Percentiles rank a stretch among this genome's conserved stretches.
phyloP scores from a whole-genome alignment of 305 asterid species.

The Fraxinus baroniana region DNA sequence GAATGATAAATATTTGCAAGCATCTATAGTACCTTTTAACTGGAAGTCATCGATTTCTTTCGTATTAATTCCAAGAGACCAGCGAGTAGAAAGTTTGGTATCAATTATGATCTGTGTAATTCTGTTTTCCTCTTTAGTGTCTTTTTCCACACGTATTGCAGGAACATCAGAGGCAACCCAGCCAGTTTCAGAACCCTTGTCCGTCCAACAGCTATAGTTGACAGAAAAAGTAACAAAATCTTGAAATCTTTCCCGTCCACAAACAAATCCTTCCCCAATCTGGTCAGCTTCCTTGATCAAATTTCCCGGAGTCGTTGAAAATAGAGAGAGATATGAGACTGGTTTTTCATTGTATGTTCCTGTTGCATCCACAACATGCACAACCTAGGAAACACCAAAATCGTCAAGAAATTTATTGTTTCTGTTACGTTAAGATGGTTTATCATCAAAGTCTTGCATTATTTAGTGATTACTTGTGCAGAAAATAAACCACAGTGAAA shows the following conservation, averaged over 20 bases:
- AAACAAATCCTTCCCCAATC: constrained; percentile 75
- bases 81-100: constrained; percentile 68
- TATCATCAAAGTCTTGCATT: background rate
- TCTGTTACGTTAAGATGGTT: background rate
- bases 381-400: constrained; percentile 51
- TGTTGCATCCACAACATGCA: constrained; percentile 76
- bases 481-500: background rate
- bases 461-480: background rate
- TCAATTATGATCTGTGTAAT: constrained; percentile 55
- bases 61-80: constrained; percentile 82
- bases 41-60: constrained; percentile 72
- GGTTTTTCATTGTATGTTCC: constrained; percentile 44
- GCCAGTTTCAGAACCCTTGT: constrained; percentile 45
- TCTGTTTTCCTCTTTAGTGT: constrained; percentile 47
- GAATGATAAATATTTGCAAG: background rate
- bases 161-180: constrained; percentile 80
- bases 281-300: constrained; percentile 63
- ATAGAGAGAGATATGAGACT: constrained; percentile 60
- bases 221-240: constrained; percentile 85
- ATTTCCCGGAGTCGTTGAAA: constrained; percentile 85
- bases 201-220: constrained; percentile 77
- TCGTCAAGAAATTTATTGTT: background rate
- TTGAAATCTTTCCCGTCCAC: constrained; percentile 59
- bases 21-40: constrained; percentile 57
- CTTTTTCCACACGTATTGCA: constrained; percentile 52